A percentile compares a stretch with the other conserved stretches of the same genome.
These are phyloP conservation scores for Phallus indusiatus DNA, from an alignment of 768 basidiomycete genomes.

Conservation along the genomic window DNA sequence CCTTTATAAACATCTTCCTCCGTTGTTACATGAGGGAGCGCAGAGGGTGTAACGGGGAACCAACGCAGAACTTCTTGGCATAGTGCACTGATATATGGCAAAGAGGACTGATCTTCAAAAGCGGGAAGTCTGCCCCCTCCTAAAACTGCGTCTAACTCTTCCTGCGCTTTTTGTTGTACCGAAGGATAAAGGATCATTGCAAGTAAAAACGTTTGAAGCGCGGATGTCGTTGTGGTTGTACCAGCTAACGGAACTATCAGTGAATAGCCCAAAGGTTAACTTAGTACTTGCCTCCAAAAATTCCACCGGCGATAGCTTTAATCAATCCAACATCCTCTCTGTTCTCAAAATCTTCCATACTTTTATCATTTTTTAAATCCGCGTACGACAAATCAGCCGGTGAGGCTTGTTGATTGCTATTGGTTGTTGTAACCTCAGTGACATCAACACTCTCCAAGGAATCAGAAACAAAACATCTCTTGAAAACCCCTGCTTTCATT, in stretches of 20 bases:
- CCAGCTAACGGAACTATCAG: conserved; percentile 22
- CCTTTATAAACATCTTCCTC: conserved; percentile 14
- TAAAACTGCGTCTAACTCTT: conserved; percentile 8
- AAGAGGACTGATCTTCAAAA: conserved; percentile 8
- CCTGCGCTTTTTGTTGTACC: not conserved
- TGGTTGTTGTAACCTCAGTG: not conserved
- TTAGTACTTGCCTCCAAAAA: not conserved
- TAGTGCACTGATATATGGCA: conserved; percentile 10
- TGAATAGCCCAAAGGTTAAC: not conserved
- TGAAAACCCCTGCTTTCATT: not conserved
- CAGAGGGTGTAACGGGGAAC: conserved; percentile 1
- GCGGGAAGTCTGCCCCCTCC: conserved; percentile 5
- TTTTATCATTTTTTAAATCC: not conserved
- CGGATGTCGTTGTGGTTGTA: conserved; percentile 24
- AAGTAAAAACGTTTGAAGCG: not conserved
- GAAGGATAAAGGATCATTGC: not conserved
- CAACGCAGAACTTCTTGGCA: conserved; percentile 2
- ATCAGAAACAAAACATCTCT: not conserved
- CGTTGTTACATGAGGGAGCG: conserved; percentile 10
- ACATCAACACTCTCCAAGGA: not conserved
- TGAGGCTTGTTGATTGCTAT: not conserved
- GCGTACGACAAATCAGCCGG: conserved; percentile 7
- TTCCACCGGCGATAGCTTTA: not conserved
- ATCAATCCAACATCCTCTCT: not conserved
- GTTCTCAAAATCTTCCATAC: not conserved